phyloP scores from a whole-genome alignment of 306 rosid species.

The Astragalus glycyphyllos region DNA sequence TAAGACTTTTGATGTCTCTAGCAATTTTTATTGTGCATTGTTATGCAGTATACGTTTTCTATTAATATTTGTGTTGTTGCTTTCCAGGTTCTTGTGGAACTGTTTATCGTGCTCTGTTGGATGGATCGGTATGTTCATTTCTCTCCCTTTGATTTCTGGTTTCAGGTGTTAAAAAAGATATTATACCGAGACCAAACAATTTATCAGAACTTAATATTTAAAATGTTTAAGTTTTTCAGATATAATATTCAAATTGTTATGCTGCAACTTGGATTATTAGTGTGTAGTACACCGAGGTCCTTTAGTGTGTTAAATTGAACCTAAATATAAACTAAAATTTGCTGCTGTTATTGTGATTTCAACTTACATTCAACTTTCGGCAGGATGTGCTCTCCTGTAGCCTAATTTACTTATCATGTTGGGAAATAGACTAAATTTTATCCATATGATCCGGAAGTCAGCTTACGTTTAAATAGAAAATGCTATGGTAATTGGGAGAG shows the following conservation, averaged over 20 bases:
- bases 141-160: conserved; percentile 53
- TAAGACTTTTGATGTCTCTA: conserved; percentile 32
- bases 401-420: conserved; percentile 33
- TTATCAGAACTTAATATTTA: conserved; percentile 27
- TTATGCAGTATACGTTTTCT: conserved; percentile 37
- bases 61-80: conserved; percentile 46
- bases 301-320: conserved; percentile 10
- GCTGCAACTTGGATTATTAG: conserved; percentile 36
- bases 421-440: conserved; percentile 6
- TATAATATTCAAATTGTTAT: conserved; percentile 32
- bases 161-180: conserved; percentile 18
- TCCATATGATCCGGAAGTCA: conserved; percentile 26
- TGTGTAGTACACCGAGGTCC: conserved; percentile 26
- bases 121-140: conserved; percentile 92
- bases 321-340: conserved; percentile 31
- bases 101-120: conserved; percentile 96
- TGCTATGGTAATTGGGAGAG: conserved; percentile 8
- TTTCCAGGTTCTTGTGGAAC: conserved; percentile 98
- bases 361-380: conserved; percentile 38
- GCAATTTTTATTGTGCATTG: conserved; percentile 23
- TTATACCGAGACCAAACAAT: neutral
- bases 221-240: conserved; percentile 10
- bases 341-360: conserved; percentile 30
- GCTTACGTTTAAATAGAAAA: neutral
- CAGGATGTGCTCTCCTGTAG: conserved; percentile 64